Base-by-base conservation (phyloP, 2,329 filamentous ascomycete species). In the Colletotrichum somersetense region DNA sequence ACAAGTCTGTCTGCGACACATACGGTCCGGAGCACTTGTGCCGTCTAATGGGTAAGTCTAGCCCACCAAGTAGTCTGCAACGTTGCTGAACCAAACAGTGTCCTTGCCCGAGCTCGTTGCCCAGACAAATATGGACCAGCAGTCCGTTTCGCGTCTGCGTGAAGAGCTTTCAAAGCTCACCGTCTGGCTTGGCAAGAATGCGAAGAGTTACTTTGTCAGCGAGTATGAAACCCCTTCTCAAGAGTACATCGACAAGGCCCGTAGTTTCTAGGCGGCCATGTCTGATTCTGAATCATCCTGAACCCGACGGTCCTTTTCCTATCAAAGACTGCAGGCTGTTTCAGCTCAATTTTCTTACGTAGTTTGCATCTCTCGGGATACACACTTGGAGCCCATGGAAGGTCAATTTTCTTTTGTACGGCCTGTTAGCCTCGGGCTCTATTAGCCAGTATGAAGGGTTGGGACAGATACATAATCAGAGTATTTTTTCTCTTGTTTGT, bases 101-200 rank as follows among this genome's bases (percentile, higher is more conserved):
- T 92, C 93, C 1, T 91, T 98, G 76, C 96, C 96, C 0, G 96
- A 99, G 79, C 90, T 98, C 52, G 91, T 98, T 74, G 95, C 95
- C 5, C 96, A 99, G 81, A 99, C 96, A 64, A 98, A 98, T 83
- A 97, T 99, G 95, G 96, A 98, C 78, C 88, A 92, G 65, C 95
- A 97, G 80, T 95, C 95, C 2, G 94, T 97, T 53, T 93, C 92
- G 74, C 92, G 95, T 58, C 89, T 98, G 35, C 92, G 95, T 16
- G 94, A 98, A 77, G 96, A 99, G 80, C 88, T 99, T 20, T 88
- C 90, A 76, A 96, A 95, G 82, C 91, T 99, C 82, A 94, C 92
- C 14, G 87, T 90, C 66, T 99, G 95, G 94, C 86, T 99, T 67
- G 89, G 91, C 71, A 93, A 92, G 76, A 91, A 96, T 77, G 90